Evolutionary conservation across 164 flowering plant species (phyloP).

Genomic region (Magnolia kwangsiensis): DNA sequence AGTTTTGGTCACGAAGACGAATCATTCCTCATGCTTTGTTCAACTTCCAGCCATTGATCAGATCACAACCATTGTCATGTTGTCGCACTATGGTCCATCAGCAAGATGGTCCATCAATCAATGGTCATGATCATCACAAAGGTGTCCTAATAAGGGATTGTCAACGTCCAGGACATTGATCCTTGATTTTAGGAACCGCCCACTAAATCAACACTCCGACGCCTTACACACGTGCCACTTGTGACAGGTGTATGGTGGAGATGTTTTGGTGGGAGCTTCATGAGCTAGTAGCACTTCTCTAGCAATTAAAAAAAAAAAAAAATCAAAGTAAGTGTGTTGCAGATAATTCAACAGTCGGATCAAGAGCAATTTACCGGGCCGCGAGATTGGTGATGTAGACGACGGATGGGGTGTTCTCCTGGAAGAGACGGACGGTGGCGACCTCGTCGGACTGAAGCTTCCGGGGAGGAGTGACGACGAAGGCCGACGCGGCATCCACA

Average conservation of each 20-base stretch:
- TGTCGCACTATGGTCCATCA: no score
- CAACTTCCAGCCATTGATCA: no score
- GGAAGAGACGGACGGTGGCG: slow-evolving; percentile 87
- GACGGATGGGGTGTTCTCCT: slow-evolving; percentile 93
- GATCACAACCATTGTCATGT: no score
- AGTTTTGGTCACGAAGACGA: no score
- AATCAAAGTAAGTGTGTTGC: background rate
- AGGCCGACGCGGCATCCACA: slow-evolving; percentile 66
- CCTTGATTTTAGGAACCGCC: background rate
- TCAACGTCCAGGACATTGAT: no score
- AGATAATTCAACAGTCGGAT: background rate
- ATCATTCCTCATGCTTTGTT: no score
- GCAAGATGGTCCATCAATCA: no score
- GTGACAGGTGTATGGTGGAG: background rate
- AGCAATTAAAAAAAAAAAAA: background rate
- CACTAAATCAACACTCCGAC: background rate
- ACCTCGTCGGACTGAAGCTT: slow-evolving; percentile 93
- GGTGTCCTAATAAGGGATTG: no score
- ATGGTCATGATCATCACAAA: no score
- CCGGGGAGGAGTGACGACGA: slow-evolving; percentile 65
- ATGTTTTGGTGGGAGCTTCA: background rate
- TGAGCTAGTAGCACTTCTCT: background rate
- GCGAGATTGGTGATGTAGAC: slow-evolving; percentile 96
- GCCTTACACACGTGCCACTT: background rate
- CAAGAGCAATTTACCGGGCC: slow-evolving; percentile 37